Base-by-base conservation (phyloP, 2,329 filamentous ascomycete species). In the Diaporthe sp. region DNA sequence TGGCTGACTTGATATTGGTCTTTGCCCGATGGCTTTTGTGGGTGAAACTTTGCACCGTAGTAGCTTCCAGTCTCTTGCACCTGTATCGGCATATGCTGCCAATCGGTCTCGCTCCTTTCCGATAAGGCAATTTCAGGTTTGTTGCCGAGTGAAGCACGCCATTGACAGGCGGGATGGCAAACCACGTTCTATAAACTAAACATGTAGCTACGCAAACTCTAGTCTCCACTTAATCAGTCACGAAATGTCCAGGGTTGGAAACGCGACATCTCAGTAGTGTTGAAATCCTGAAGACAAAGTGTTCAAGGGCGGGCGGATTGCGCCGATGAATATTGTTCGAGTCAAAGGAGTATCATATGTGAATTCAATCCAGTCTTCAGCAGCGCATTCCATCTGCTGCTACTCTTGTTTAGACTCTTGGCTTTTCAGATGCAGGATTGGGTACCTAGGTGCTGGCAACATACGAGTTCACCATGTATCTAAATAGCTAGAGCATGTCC, bases 101-200 rank as follows among this genome's bases (percentile, higher is more conserved):
- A 65, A 73, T 55, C 17, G n/a, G 71, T 17, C 58, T 44, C 12
- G 22, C 44, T 47, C n/a, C 31, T 53, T n/a, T 42, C 37, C 49
- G 47, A 44, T 34, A 34, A 73, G 17, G n/a, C 10, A 42, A 63
- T 49, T 44, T 63, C 49, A 72, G 22, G 22, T 51, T 22, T 39
- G 15, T 28, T 72, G 71, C 71, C 71, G 57, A 72, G 57, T 34
- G 47, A 63, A 72, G 71, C 71, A 73, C 71, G 71, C 71, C 71
- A 73, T 73, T 73, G 34, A 31, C n/a, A 31, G 15, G 55, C 44
- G n/a, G 58, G 42, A 60, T 65, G 71, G 44, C 39, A 60, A 31
- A 53, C n/a, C 34, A 31, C 31, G n/a, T 17, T n/a, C 17, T 42
- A 39, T 44, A 39, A 17, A 65, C 34, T 63, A 44, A 34, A 10